Percentiles rank a stretch among this genome's conserved stretches.
These are phyloP conservation scores for Aspergillus homomorphus DNA, from an alignment of 495 filamentous ascomycete species.

Conservation along the genomic window DNA sequence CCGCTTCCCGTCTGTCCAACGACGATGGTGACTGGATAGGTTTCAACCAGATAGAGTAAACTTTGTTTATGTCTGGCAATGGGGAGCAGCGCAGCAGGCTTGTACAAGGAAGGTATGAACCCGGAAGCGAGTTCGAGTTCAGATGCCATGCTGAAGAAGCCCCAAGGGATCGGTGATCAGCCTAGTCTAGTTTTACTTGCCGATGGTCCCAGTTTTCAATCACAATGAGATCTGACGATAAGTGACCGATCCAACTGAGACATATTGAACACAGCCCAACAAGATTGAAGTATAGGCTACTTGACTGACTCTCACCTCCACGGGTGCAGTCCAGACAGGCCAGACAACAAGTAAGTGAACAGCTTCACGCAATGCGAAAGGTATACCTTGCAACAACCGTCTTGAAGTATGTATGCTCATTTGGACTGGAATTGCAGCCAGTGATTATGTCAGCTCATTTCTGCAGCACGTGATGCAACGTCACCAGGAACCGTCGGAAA, in stretches of 20 bases:
- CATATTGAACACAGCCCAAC: conserved; percentile 11
- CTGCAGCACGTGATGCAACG: conserved; percentile 36
- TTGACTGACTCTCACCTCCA: background rate
- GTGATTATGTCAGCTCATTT: background rate
- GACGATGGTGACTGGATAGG: conserved; percentile 75
- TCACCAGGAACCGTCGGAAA: conserved; percentile 24
- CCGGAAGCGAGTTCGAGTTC: conserved; percentile 55
- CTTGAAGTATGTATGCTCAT: background rate
- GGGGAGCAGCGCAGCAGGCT: conserved; percentile 70
- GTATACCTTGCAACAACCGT: background rate
- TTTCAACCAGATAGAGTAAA: conserved; percentile 74
- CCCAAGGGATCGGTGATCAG: background rate
- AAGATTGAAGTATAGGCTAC: background rate
- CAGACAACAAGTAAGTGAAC: too few species aligned
- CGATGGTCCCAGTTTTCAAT: conserved; percentile 9
- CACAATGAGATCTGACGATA: background rate
- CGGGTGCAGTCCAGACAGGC: background rate
- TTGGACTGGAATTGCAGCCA: background rate
- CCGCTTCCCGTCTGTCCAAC: conserved; percentile 89
- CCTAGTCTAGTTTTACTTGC: background rate
- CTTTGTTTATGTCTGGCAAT: conserved; percentile 72
- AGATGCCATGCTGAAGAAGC: conserved; percentile 33
- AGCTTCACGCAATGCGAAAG: background rate
- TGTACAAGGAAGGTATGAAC: conserved; percentile 76
- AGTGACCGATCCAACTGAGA: background rate